Percentiles rank a stretch among this genome's conserved stretches.
Conservation (phyloP, 2,329 filamentous ascomycete species). For the Fusarium avenaceum region DNA sequence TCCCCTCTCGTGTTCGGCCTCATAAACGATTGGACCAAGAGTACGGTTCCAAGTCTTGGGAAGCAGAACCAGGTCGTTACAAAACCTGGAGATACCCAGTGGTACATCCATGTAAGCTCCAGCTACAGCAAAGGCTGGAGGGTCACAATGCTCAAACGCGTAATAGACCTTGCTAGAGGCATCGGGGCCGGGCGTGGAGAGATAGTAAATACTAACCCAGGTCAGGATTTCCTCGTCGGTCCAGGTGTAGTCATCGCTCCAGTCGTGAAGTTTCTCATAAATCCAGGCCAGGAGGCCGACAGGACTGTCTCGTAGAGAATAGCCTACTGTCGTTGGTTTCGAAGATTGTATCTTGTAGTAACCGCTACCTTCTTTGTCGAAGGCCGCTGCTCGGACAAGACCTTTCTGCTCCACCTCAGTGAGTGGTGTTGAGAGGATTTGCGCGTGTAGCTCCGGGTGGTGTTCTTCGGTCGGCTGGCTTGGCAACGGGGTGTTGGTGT, state of each 20-base stretch:
- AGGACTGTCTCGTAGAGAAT: conserved; percentile 77
- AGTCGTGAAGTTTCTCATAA: conserved; percentile 83
- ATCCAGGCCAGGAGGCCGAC: conserved; percentile 82
- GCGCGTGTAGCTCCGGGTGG: neutral
- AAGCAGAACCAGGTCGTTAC: conserved; percentile 66
- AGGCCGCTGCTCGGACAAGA: neutral
- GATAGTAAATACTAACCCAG: conserved; percentile 81
- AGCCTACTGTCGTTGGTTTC: conserved; percentile 79
- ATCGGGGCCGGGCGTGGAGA: conserved; percentile 76
- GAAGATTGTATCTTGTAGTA: conserved; percentile 63
- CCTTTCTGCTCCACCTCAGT: conserved; percentile 3
- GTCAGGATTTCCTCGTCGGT: conserved; percentile 81
- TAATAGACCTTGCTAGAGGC: conserved; percentile 82
- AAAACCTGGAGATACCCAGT: conserved; percentile 66
- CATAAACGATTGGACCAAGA: conserved; percentile 71
- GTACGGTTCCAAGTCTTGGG: conserved; percentile 69
- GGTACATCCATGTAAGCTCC: conserved; percentile 51
- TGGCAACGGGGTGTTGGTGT: neutral
- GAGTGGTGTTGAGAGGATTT: neutral
- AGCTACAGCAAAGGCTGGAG: conserved; percentile 2
- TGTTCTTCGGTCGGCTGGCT: neutral
- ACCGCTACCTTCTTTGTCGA: conserved; percentile 34
- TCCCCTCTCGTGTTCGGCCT: conserved; percentile 63
- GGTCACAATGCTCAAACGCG: conserved; percentile 57
- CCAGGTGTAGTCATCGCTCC: conserved; percentile 80